Evolutionary conservation across 805 yeast species (phyloP).

Genomic region (Yarrowia hollandica): DNA sequence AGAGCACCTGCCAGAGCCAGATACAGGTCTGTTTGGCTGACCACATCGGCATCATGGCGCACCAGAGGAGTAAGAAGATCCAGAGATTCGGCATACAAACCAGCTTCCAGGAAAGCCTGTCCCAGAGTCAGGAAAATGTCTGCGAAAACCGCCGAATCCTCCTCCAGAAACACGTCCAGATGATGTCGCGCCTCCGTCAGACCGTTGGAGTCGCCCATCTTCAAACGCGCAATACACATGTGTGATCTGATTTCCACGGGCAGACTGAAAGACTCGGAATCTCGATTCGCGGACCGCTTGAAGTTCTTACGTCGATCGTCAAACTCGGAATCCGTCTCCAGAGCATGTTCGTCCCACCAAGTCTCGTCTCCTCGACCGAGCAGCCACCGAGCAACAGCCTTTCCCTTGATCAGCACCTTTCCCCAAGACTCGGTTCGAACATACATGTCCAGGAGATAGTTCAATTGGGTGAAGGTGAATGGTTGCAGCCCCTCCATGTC

Average conservation of each 20-base stretch:
- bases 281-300: slow-evolving; percentile 27
- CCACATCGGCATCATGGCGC: slow-evolving; percentile 41
- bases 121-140: slow-evolving; percentile 83
- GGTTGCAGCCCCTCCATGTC: slow-evolving; percentile 35
- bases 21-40: slow-evolving; percentile 1
- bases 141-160: slow-evolving; percentile 58
- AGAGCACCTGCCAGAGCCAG: slow-evolving; percentile 52
- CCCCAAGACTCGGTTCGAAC: slow-evolving; percentile 64
- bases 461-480: slow-evolving; percentile 87
- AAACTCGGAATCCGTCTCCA: slow-evolving; percentile 72
- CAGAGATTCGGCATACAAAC: slow-evolving; percentile 73
- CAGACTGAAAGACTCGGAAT: slow-evolving; percentile 45
- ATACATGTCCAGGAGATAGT: slow-evolving; percentile 78
- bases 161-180: slow-evolving; percentile 57
- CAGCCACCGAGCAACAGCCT: slow-evolving; percentile 79
- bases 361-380: slow-evolving; percentile 62
- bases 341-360: slow-evolving; percentile 61
- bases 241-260: slow-evolving; percentile 89
- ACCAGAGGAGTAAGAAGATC: slow-evolving; percentile 59
- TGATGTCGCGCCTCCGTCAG: slow-evolving; percentile 72
- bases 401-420: slow-evolving; percentile 64
- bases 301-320: slow-evolving; percentile 58
- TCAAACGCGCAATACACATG: slow-evolving; percentile 71
- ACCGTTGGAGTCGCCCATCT: slow-evolving; percentile 44
- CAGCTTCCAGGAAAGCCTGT: slow-evolving; percentile 63